These are phyloP conservation scores for Phascolomyces articulosus DNA, from an alignment of 371 early-diverging fungal genomes.

Conservation along the genomic window DNA sequence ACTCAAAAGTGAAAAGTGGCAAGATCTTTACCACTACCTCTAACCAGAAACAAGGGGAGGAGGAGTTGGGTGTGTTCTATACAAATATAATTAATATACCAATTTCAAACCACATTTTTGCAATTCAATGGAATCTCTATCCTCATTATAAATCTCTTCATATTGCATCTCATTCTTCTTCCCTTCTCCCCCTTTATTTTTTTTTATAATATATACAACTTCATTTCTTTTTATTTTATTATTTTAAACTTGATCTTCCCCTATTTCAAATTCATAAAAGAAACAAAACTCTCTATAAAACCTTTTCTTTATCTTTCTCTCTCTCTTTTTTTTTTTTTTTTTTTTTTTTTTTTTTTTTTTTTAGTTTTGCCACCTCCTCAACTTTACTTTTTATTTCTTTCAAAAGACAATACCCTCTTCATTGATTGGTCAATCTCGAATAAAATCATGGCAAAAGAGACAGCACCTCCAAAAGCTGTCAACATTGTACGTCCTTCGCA, in stretches of 20 bases:
- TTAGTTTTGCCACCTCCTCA: neutral
- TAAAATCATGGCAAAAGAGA: slow-evolving; percentile 11
- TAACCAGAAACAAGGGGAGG: neutral
- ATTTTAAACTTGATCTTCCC: neutral
- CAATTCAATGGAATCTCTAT: neutral
- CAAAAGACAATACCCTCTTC: no score
- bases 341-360: neutral
- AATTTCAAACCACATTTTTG: neutral
- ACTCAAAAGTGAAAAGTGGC: no score
- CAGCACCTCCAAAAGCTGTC: slow-evolving; percentile 25
- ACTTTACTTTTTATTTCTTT: neutral
- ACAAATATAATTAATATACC: neutral
- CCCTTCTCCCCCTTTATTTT: neutral
- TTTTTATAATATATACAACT: neutral
- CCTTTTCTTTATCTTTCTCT: neutral
- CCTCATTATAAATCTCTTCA: neutral
- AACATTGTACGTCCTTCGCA: slow-evolving; percentile 19
- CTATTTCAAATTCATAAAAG: neutral
- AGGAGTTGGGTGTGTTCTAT: neutral
- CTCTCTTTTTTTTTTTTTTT: neutral
- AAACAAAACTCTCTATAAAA: no score
- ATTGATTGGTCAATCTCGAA: neutral
- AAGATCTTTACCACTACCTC: no score
- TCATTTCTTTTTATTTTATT: neutral
- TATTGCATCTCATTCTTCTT: neutral